Percentiles rank a stretch among this genome's conserved stretches.
phyloP scores from a whole-genome alignment of 306 rosid species.

The Trichosanthes truncata region DNA sequence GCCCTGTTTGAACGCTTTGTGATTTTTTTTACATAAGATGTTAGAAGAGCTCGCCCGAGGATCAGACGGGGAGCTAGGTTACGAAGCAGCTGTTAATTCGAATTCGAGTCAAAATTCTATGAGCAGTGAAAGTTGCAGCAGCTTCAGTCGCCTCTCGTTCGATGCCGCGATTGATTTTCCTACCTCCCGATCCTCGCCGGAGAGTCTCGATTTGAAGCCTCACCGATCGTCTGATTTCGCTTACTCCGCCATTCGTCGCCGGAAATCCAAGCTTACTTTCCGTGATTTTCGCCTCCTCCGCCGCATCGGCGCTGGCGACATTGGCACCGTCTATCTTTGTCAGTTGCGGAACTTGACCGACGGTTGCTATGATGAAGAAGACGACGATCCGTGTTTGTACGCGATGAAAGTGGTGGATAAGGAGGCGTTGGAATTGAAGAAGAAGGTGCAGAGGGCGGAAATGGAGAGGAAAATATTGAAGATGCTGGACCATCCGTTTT shows the following conservation, averaged over 20 bases:
- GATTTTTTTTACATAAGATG: conserved; percentile 25
- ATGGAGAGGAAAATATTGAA: conserved; percentile 89
- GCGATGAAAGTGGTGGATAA: conserved; percentile 98
- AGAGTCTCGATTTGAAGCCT: conserved; percentile 49
- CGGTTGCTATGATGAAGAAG: conserved; percentile 12
- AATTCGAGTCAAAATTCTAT: conserved; percentile 61
- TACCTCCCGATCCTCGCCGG: conserved; percentile 29
- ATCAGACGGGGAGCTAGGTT: conserved; percentile 45
- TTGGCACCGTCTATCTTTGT: conserved; percentile 87
- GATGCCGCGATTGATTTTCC: conserved; percentile 31
- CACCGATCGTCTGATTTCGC: conserved; percentile 92
- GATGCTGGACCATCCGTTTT: conserved; percentile 90
- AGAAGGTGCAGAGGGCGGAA: conserved; percentile 71
- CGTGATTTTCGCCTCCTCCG: conserved; percentile 77
- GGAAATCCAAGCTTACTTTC: conserved; percentile 46
- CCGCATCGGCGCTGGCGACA: conserved; percentile 84
- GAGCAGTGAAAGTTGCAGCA: conserved; percentile 88
- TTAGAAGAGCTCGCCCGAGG: conserved; percentile 42
- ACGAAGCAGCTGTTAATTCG: conserved; percentile 41
- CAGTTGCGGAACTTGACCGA: conserved; percentile 29
- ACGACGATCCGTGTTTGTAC: conserved; percentile 22
- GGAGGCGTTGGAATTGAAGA: conserved; percentile 67
- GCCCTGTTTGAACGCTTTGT: background rate
- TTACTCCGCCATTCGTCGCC: conserved; percentile 68
- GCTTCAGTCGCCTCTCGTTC: conserved; percentile 87